phyloP scores from a whole-genome alignment of 257 asterid genomes.

The Plectranthus barbatus region DNA sequence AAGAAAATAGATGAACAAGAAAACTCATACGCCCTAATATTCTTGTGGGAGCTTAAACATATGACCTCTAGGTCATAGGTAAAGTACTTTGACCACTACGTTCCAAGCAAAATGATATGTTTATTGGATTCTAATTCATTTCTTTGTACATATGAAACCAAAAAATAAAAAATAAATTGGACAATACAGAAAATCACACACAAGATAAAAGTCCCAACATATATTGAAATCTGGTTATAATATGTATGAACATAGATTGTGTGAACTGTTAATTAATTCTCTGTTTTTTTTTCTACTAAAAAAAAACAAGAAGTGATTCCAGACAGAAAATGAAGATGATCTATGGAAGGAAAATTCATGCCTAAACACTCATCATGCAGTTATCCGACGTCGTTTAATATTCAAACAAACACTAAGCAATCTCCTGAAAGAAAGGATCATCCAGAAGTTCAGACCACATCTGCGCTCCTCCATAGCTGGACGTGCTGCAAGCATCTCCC shows the following conservation, averaged over 20 bases:
- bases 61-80: too few relatives aligned
- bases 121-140: background rate
- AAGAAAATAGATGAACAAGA: too few relatives aligned
- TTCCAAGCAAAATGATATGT: background rate
- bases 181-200: conserved; percentile 7
- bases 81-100: too few relatives aligned
- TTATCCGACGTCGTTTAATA: too few relatives aligned
- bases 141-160: conserved; percentile 13
- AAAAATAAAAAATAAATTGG: background rate
- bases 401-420: conserved; percentile 32
- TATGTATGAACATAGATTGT: conserved; percentile 13
- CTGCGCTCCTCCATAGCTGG: conserved; percentile 51
- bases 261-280: background rate
- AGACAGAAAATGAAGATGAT: too few relatives aligned
- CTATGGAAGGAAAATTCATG: background rate
- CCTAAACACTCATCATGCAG: too few relatives aligned
- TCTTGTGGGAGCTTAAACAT: too few relatives aligned
- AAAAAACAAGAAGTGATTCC: background rate
- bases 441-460: conserved; percentile 67
- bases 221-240: background rate
- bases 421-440: conserved; percentile 54
- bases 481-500: conserved; percentile 46
- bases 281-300: background rate
- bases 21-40: too few relatives aligned
- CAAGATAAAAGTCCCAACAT: background rate